Conservation (phyloP, 805 yeast genomes). For the Komagataella pastoris region DNA sequence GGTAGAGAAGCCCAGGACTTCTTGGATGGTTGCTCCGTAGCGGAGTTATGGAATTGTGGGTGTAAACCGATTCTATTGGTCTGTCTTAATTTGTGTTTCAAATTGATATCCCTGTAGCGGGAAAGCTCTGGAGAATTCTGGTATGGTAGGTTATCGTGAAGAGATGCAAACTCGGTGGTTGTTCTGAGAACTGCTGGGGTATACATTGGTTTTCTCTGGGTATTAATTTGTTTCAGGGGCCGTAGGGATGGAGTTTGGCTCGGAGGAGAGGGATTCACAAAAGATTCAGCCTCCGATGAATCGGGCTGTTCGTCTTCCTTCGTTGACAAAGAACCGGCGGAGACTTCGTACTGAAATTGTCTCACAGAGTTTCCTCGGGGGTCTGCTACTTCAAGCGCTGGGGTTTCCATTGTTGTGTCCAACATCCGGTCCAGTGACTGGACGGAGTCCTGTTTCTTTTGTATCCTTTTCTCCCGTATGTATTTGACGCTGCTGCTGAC, state of each 20-base stretch:
- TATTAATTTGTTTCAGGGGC: constrained; percentile 55
- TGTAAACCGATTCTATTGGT: neutral
- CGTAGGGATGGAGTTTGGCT: constrained; percentile 17
- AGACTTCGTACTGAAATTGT: neutral
- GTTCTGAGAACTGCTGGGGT: constrained; percentile 76
- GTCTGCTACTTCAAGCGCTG: neutral
- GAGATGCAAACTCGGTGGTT: constrained; percentile 3
- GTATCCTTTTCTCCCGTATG: constrained; percentile 3
- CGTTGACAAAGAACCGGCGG: neutral
- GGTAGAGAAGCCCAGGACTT: neutral
- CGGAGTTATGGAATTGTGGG: neutral
- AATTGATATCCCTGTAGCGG: neutral
- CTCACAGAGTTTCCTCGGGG: neutral
- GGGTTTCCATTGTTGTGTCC: neutral
- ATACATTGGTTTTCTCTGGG: constrained; percentile 77
- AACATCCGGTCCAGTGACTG: neutral
- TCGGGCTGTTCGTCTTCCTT: neutral
- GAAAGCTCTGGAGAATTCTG: neutral
- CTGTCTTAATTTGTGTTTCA: neutral
- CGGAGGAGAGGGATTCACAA: constrained; percentile 5
- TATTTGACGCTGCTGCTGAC: neutral
- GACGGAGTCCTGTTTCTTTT: neutral
- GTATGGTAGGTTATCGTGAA: neutral
- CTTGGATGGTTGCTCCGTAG: neutral
- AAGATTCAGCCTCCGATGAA: neutral